phyloP scores from a whole-genome alignment of 495 filamentous ascomycete species.

The Tuber indicum region DNA sequence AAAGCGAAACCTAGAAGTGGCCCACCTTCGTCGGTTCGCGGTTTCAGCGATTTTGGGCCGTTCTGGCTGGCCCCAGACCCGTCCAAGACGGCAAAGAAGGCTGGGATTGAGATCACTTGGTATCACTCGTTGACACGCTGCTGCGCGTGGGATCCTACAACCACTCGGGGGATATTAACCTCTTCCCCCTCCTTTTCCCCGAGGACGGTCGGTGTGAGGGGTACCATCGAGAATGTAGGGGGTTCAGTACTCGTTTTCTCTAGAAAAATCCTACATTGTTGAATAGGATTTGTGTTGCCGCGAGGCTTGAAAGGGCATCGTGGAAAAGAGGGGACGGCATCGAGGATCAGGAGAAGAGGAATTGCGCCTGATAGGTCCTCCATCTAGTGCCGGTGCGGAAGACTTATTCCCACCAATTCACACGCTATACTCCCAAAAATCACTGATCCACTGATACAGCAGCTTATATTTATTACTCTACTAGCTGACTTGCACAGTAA shows the following conservation, averaged over 20 bases:
- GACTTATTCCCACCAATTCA: too few species aligned
- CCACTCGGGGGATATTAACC: not conserved
- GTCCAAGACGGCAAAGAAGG: not conserved
- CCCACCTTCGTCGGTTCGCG: not conserved
- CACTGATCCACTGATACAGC: too few species aligned
- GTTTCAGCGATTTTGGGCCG: not conserved
- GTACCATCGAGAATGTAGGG: not conserved
- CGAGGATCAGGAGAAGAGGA: not conserved
- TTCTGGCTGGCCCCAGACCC: not conserved
- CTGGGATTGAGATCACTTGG: not conserved
- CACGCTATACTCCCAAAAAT: too few species aligned
- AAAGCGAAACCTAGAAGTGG: not conserved
- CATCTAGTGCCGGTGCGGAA: too few species aligned
- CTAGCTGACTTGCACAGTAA: too few species aligned
- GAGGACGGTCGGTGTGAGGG: not conserved
- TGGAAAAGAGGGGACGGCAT: not conserved
- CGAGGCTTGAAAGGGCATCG: too few species aligned
- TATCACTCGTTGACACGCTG: slow-evolving; percentile 3
- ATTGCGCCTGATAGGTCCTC: too few species aligned
- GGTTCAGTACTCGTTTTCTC: not conserved
- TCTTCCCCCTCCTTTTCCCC: too few species aligned
- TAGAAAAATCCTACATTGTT: not conserved
- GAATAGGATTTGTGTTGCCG: not conserved
- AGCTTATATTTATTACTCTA: too few species aligned
- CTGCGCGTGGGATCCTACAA: too few species aligned